Percentiles rank a stretch among this genome's conserved stretches.
phyloP scores from a whole-genome alignment of 148 eudicot species.

The Amaranthus palmeri region DNA sequence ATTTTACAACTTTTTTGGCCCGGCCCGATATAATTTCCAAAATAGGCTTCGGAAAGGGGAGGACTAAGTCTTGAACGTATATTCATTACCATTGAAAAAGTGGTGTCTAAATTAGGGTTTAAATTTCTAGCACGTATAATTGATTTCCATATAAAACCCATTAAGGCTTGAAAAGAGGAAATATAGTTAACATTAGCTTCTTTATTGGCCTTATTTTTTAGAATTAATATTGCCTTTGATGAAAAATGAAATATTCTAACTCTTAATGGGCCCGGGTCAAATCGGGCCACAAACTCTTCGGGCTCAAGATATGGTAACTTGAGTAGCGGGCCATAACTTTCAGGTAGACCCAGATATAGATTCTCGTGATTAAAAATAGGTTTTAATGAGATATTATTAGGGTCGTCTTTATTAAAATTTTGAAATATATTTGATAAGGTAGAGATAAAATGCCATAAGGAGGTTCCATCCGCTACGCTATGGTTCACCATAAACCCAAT shows the following conservation, averaged over 20 bases:
- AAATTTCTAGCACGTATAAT: slow-evolving; percentile 23
- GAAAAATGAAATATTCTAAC: slow-evolving; percentile 67
- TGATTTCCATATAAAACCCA: slow-evolving; percentile 6
- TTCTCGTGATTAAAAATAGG: background rate
- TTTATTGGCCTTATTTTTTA: slow-evolving; percentile 45
- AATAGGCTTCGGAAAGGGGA: slow-evolving; percentile 38
- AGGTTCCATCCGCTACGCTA: slow-evolving; percentile 49
- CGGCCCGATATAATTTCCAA: slow-evolving; percentile 51
- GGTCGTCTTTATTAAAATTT: background rate
- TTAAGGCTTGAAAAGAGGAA: slow-evolving; percentile 9
- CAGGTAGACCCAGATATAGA: background rate
- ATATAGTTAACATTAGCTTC: slow-evolving; percentile 18
- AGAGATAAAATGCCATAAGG: slow-evolving; percentile 53
- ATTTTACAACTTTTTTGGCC: slow-evolving; percentile 20
- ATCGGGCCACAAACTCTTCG: slow-evolving; percentile 13
- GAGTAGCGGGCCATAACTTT: slow-evolving; percentile 28
- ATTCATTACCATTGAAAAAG: slow-evolving; percentile 52
- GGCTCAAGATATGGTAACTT: slow-evolving; percentile 38
- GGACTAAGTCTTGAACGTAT: slow-evolving; percentile 54
- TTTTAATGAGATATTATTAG: slow-evolving; percentile 7
- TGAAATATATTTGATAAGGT: slow-evolving; percentile 37
- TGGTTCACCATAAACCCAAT: slow-evolving; percentile 53
- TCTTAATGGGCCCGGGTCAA: slow-evolving; percentile 29
- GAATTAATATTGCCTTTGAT: slow-evolving; percentile 33
- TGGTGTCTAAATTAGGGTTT: slow-evolving; percentile 31